These are phyloP conservation scores for Cladosporium sphaerospermum DNA, from an alignment of 2,329 filamentous ascomycete genomes.

Conservation along the genomic window DNA sequence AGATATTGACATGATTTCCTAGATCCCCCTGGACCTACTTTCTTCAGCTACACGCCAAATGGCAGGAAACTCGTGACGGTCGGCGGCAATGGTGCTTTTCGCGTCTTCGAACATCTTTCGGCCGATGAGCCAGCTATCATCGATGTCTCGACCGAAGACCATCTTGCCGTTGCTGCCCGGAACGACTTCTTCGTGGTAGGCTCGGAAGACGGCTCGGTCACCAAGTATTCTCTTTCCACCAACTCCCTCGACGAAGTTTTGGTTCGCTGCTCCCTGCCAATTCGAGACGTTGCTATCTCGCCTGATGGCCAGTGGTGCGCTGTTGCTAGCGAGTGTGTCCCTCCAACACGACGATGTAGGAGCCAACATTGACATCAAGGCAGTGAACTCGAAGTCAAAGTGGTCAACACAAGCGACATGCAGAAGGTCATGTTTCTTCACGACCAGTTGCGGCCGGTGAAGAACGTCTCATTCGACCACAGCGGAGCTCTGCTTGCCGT, in stretches of 20 bases:
- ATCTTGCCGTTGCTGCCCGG: conserved; percentile 68
- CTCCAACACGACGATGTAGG: no score
- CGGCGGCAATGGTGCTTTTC: conserved; percentile 87
- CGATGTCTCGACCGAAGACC: conserved; percentile 83
- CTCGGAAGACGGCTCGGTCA: conserved; percentile 93
- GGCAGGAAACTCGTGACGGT: conserved; percentile 83
- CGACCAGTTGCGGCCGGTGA: conserved; percentile 80
- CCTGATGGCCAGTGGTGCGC: conserved; percentile 81
- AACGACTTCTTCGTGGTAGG: conserved; percentile 82
- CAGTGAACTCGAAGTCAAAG: conserved; percentile 78
- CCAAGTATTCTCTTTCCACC: conserved; percentile 74
- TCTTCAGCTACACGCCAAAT: conserved; percentile 81
- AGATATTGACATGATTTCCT: background rate
- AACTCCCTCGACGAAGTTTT: conserved; percentile 75
- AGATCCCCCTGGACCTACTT: conserved; percentile 83
- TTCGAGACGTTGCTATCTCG: conserved; percentile 79
- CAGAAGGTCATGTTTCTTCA: conserved; percentile 68
- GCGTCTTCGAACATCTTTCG: conserved; percentile 84
- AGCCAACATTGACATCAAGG: conserved; percentile 17
- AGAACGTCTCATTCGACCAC: conserved; percentile 83
- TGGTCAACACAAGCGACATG: conserved; percentile 78
- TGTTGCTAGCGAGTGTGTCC: conserved; percentile 78
- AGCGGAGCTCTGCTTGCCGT: conserved; percentile 69
- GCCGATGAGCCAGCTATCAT: conserved; percentile 90
- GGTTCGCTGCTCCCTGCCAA: conserved; percentile 73